A percentile compares a stretch with the other conserved stretches of the same genome.
These are phyloP conservation scores for Fusarium sp. DNA, from an alignment of 2,329 filamentous ascomycete species.

Conservation along the genomic window DNA sequence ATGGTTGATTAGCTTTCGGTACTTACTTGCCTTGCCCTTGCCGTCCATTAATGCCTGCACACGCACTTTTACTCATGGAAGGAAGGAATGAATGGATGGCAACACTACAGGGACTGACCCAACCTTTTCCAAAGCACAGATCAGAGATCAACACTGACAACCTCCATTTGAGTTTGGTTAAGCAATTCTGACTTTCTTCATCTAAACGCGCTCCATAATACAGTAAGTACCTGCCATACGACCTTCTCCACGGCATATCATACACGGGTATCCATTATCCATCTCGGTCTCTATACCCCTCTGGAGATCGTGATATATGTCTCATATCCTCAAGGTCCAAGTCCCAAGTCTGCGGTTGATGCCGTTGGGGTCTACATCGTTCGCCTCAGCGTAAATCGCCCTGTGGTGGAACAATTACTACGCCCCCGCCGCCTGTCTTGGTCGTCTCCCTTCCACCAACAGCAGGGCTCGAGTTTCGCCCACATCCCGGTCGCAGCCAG, in stretches of 20 bases:
- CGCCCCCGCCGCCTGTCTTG: conserved; percentile 31
- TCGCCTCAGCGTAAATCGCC: conserved; percentile 17
- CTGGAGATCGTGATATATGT: conserved; percentile 5
- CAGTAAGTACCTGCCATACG: not conserved
- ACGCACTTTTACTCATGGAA: not conserved
- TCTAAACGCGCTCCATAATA: not conserved
- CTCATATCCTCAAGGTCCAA: not conserved
- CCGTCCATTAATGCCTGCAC: not conserved
- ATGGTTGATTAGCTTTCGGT: conserved; percentile 6
- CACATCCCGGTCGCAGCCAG: conserved; percentile 33
- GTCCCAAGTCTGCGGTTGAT: conserved; percentile 27
- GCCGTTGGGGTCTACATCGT: conserved; percentile 24
- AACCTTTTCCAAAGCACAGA: conserved; percentile 1
- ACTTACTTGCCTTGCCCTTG: conserved; percentile 6
- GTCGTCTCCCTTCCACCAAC: conserved; percentile 44
- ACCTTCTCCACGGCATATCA: not conserved
- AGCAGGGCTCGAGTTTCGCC: conserved; percentile 25
- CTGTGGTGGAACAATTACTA: conserved; percentile 46
- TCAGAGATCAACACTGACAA: conserved; percentile 1
- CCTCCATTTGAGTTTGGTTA: not conserved
- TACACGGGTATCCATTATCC: not conserved
- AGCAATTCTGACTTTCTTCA: not conserved
- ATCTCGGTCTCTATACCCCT: not conserved
- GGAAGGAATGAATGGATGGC: not conserved
- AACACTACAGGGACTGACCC: conserved; percentile 8